Evolutionary conservation across 1,284 basidiomycete species (phyloP).

Genomic region (Sutorius eximius): DNA sequence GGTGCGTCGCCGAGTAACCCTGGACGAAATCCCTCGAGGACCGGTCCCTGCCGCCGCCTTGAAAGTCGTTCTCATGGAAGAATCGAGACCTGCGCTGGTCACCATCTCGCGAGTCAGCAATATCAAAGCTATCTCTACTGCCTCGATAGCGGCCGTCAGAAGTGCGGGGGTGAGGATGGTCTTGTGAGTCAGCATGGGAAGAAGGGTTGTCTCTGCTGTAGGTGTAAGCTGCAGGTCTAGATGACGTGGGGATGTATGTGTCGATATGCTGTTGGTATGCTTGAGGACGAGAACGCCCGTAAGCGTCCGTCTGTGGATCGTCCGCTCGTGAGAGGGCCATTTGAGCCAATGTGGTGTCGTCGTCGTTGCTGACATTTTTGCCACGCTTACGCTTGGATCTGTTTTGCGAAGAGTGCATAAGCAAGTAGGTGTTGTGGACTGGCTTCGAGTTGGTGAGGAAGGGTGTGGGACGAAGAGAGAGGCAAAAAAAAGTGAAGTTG

Average conservation of each 20-base stretch:
- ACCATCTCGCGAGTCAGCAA: conserved; percentile 41
- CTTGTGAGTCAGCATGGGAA: conserved; percentile 51
- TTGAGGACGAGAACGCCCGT: conserved; percentile 39
- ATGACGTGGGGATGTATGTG: conserved; percentile 47
- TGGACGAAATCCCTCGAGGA: conserved; percentile 45
- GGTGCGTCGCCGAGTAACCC: conserved; percentile 40
- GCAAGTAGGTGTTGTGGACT: conserved; percentile 32
- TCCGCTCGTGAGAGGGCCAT: conserved; percentile 48
- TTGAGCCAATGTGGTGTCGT: conserved; percentile 41
- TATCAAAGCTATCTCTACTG: conserved; percentile 52
- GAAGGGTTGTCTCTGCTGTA: conserved; percentile 51
- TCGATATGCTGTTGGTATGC: conserved; percentile 50
- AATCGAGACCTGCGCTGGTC: conserved; percentile 46
- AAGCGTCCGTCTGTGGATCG: conserved; percentile 45
- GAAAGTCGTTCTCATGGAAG: conserved; percentile 40
- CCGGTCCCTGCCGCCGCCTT: conserved; percentile 45
- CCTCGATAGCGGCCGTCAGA: conserved; percentile 50
- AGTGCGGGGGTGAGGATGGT: conserved; percentile 48
- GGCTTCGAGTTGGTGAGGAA: conserved; percentile 24
- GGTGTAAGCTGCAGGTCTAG: conserved; percentile 43
- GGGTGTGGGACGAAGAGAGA: conserved; percentile 23
- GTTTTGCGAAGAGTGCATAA: conserved; percentile 52
- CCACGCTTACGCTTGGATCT: conserved; percentile 49
- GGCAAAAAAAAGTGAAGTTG: conserved; percentile 28
- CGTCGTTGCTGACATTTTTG: conserved; percentile 51